Percentiles rank a stretch among this genome's conserved stretches.
phyloP scores from a whole-genome alignment of 2,329 filamentous ascomycete genomes.

The Xylaria sp. region DNA sequence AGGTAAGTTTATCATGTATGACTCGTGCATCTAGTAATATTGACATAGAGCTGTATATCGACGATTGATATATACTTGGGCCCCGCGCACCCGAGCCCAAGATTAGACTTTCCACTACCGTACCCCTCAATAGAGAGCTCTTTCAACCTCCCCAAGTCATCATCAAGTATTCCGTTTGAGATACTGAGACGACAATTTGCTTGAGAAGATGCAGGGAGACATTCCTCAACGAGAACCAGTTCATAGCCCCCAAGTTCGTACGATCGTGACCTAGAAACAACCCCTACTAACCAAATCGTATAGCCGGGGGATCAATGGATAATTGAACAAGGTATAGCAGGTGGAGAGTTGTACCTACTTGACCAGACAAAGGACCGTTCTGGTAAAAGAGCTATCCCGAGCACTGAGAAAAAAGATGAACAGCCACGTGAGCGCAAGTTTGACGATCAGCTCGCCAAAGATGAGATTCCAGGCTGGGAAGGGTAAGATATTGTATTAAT shows the following conservation, averaged over 20 bases:
- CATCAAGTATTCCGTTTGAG: neutral
- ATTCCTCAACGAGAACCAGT: conserved; percentile 36
- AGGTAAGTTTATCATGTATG: conserved; percentile 8
- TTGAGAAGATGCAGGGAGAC: conserved; percentile 39
- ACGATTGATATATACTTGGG: neutral
- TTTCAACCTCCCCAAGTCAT: neutral
- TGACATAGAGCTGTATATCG: neutral
- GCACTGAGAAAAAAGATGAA: neutral
- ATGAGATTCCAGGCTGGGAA: conserved; percentile 40
- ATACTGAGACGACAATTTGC: neutral
- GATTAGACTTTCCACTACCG: conserved; percentile 17
- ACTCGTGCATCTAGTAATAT: neutral
- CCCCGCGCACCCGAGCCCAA: conserved; percentile 1
- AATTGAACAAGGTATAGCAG: conserved; percentile 40
- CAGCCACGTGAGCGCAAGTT: conserved; percentile 23
- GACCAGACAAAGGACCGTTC: conserved; percentile 38
- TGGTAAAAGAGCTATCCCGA: neutral
- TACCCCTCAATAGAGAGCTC: neutral
- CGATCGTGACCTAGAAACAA: neutral
- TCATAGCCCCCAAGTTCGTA: conserved; percentile 35
- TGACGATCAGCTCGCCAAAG: conserved; percentile 38
- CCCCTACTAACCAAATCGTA: neutral
- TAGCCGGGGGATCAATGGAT: conserved; percentile 42
- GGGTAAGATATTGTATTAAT: conserved; percentile 32
- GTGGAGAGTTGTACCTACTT: conserved; percentile 38